These are phyloP conservation scores for Sporobolus alterniflorus DNA, from an alignment of 202 grass and related monocot species.

Conservation along the genomic window DNA sequence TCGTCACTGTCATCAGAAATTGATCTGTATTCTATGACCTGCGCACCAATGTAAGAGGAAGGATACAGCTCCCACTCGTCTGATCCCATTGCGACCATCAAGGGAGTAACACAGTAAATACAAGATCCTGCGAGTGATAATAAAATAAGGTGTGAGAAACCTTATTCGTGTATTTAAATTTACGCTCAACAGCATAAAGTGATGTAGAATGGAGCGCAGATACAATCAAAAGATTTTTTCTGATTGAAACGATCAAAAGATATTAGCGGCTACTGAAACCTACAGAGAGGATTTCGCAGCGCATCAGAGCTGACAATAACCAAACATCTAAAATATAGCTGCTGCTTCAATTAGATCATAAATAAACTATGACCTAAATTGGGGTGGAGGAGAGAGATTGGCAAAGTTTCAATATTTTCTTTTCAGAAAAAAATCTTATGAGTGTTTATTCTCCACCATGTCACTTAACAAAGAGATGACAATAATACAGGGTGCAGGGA, in stretches of 20 bases:
- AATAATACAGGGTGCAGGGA: conserved; percentile 13
- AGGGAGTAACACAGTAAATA: conserved; percentile 14
- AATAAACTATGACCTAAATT: neutral
- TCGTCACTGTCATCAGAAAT: conserved; percentile 42
- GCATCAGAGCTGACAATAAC: conserved; percentile 12
- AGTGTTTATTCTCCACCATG: neutral
- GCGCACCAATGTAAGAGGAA: conserved; percentile 39
- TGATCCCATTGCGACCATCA: conserved; percentile 47
- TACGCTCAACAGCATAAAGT: neutral
- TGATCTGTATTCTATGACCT: conserved; percentile 36
- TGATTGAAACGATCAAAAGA: too few species aligned
- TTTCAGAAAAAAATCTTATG: neutral
- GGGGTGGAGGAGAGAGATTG: neutral
- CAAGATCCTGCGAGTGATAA: conserved; percentile 40
- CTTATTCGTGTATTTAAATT: neutral
- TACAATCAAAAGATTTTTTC: neutral
- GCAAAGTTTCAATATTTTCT: conserved; percentile 1
- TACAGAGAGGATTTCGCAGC: neutral
- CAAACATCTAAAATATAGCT: neutral
- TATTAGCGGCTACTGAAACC: neutral
- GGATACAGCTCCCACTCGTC: conserved; percentile 64
- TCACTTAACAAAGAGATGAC: conserved; percentile 12
- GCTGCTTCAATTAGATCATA: neutral
- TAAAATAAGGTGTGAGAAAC: conserved; percentile 14
- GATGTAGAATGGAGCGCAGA: neutral